Evolutionary conservation across 2,329 filamentous ascomycete genomes (phyloP), one percentile per base, ranked within the genome.

Genomic region (Botrytis fragariae): DNA sequence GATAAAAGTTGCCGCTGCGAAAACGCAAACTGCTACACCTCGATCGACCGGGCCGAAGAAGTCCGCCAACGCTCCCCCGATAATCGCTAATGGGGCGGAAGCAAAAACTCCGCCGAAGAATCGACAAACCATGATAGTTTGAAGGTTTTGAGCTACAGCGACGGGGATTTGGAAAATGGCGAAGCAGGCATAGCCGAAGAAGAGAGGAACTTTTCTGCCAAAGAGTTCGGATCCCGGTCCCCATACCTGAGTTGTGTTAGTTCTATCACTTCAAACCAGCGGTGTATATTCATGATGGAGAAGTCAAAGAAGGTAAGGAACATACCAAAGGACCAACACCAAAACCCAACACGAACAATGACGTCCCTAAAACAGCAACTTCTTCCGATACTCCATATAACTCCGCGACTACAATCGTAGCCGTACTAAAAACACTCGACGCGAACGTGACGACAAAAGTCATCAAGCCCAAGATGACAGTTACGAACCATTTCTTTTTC

Each of bases 341-440:
- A 64, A 93, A 91, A 51, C 90, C 90, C 14, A 93, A 82, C 22
- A 93, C 90, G 82, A 90, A 93, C 69, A 93, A 85, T 0, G 83
- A 84, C 20, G 93, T 89, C 72, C 91, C 89, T 68, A 94, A 90
- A 0, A 89, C 86, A 0, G 86, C 87, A 1, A 93, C 83, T 77
- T 54, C 82, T 14, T 75, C 74, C n/a, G 75, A 76, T 14, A 80
- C 77, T 5, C 68, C 63, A 61, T 75, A 80, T 7, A 75, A 39
- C 44, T 75, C 73, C 29, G 78, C 75, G 8, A 77, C 75, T 3
- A 71, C 57, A 0, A 74, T 32, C 7, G 77, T 79, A 3, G 77
- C 78, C 37, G 74, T 79, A 61, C 76, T 78, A 69, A 79, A 80
- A 37, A 79, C 76, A 51, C 73, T 76, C 1, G 77, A 78, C 4